Conservation (phyloP, 78 protist species). For the Tieghemostelium lacteum region DNA sequence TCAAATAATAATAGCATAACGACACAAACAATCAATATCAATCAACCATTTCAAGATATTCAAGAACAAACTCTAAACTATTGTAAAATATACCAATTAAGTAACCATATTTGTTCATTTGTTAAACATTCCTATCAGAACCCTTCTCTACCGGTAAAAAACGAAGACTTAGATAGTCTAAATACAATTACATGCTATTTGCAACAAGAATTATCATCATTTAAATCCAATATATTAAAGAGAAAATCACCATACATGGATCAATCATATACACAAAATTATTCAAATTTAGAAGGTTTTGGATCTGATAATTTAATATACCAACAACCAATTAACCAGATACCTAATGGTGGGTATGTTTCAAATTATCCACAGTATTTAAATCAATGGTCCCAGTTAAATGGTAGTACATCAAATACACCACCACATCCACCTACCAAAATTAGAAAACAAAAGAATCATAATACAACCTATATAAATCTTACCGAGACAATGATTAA, state of each 20-base stretch:
- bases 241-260: not conserved
- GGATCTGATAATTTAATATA: too few relatives aligned
- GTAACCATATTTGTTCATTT: constrained; percentile 11
- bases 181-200: not conserved
- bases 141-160: not conserved
- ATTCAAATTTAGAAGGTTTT: too few relatives aligned
- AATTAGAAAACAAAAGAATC: not conserved
- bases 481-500: constrained; percentile 56
- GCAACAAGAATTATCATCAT: constrained; percentile 14
- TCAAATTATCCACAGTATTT: too few relatives aligned
- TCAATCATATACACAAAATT: too few relatives aligned
- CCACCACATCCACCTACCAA: not conserved
- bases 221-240: not conserved
- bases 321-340: too few relatives aligned
- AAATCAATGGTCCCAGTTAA: too few relatives aligned
- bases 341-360: too few relatives aligned
- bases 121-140: constrained; percentile 27
- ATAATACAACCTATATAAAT: constrained; percentile 54
- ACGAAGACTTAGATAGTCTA: constrained; percentile 4
- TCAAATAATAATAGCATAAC: not conserved
- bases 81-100: constrained; percentile 40
- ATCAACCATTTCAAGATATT: constrained; percentile 17
- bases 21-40: not conserved
- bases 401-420: not conserved
- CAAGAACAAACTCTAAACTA: constrained; percentile 27